Evolutionary conservation across 768 basidiomycete genomes (phyloP).

Genomic region (Pleurotus salmoneostramineus): DNA sequence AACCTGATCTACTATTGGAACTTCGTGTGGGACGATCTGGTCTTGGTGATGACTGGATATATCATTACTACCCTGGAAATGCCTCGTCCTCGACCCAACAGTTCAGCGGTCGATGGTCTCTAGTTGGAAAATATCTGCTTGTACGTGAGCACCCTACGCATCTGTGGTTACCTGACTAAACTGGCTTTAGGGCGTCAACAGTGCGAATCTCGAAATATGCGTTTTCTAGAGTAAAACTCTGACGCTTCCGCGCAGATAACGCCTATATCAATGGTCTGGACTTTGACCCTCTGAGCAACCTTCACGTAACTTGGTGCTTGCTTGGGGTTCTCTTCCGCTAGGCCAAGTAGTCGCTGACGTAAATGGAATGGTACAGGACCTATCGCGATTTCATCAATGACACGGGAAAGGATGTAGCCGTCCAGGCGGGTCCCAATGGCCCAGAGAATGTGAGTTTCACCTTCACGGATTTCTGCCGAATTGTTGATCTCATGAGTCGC

Average conservation of each 20-base stretch:
- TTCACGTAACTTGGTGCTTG: conserved; percentile 26
- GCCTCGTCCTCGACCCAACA: conserved; percentile 1
- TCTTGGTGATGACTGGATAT: conserved; percentile 33
- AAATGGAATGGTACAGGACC: conserved; percentile 20
- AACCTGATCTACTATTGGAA: conserved; percentile 27
- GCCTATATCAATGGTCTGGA: conserved; percentile 34
- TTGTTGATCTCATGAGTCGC: not conserved
- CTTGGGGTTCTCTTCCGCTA: not conserved
- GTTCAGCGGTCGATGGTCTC: not conserved
- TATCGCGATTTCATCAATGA: conserved; percentile 36
- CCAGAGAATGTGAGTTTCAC: conserved; percentile 27
- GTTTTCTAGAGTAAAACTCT: not conserved
- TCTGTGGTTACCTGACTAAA: not conserved
- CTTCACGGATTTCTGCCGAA: not conserved
- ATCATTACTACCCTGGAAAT: conserved; percentile 23
- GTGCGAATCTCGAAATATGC: conserved; percentile 11
- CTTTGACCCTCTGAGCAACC: conserved; percentile 23
- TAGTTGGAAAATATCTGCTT: conserved; percentile 29
- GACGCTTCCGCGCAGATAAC: conserved; percentile 21
- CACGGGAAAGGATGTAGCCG: conserved; percentile 30
- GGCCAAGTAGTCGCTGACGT: not conserved
- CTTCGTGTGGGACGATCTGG: conserved; percentile 30
- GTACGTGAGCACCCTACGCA: conserved; percentile 12
- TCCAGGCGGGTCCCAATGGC: conserved; percentile 33
- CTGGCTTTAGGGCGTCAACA: conserved; percentile 27